Conservation (phyloP, 2,329 filamentous ascomycete genomes). For the Talaromyces sp. region DNA sequence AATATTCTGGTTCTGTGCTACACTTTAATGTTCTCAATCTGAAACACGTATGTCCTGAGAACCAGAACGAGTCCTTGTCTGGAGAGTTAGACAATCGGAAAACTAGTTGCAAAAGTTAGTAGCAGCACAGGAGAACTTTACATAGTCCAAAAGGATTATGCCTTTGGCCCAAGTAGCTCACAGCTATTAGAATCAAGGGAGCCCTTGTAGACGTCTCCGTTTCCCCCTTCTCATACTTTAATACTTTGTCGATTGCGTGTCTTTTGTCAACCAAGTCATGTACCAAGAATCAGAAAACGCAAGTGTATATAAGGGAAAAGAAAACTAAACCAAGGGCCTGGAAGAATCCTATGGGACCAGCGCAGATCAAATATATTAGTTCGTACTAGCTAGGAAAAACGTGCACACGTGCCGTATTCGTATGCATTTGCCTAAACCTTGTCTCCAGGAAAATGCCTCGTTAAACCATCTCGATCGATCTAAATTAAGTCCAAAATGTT, state of each 20-base stretch:
- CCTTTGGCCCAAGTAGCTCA: background rate
- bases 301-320: background rate
- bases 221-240: background rate
- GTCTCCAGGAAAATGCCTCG: background rate
- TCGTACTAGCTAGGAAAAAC: background rate
- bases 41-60: background rate
- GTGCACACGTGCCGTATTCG: background rate
- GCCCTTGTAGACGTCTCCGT: background rate
- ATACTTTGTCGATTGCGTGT: background rate
- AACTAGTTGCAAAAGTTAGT: background rate
- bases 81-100: background rate
- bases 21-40: background rate
- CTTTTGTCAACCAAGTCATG: background rate
- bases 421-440: background rate
- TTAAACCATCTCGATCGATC: background rate
- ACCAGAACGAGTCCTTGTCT: background rate
- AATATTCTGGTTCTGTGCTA: background rate
- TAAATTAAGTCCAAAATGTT: background rate
- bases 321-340: background rate
- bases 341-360: background rate
- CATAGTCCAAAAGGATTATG: background rate
- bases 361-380: background rate
- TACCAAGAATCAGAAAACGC: background rate
- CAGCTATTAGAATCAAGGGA: background rate
- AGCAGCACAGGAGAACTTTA: background rate